phyloP scores from a whole-genome alignment of 768 basidiomycete species.

The Lentinula guzmanii region DNA sequence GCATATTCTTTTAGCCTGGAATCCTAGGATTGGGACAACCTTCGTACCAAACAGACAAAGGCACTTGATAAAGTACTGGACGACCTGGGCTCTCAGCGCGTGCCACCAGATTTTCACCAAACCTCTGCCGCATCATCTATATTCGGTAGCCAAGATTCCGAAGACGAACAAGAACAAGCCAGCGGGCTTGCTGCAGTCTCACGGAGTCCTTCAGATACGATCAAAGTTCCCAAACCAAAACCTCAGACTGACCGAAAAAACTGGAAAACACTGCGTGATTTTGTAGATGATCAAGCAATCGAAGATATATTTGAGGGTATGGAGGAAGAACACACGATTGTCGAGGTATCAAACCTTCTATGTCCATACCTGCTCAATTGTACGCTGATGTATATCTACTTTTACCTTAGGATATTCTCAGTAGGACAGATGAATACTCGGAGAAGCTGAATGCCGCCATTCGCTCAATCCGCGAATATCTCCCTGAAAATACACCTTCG shows the following conservation, averaged over 20 bases:
- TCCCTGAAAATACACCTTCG: slow-evolving; percentile 33
- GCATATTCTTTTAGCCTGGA: not conserved
- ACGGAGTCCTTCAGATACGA: slow-evolving; percentile 38
- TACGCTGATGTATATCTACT: not conserved
- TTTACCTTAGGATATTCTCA: slow-evolving; percentile 50
- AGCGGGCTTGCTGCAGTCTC: slow-evolving; percentile 17
- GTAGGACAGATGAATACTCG: slow-evolving; percentile 61
- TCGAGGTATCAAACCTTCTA: slow-evolving; percentile 45
- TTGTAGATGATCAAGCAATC: slow-evolving; percentile 78
- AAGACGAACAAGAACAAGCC: slow-evolving; percentile 24
- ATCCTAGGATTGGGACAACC: slow-evolving; percentile 63
- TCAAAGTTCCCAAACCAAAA: slow-evolving; percentile 21
- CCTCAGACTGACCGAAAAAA: slow-evolving; percentile 39
- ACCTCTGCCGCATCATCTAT: slow-evolving; percentile 61
- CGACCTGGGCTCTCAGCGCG: slow-evolving; percentile 62
- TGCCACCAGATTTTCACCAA: slow-evolving; percentile 75
- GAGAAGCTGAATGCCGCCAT: slow-evolving; percentile 56
- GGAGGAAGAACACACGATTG: slow-evolving; percentile 57
- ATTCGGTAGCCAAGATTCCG: slow-evolving; percentile 73
- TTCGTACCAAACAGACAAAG: slow-evolving; percentile 52
- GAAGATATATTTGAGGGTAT: slow-evolving; percentile 72
- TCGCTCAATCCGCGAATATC: slow-evolving; percentile 42
- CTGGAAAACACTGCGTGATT: slow-evolving; percentile 84
- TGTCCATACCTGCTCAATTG: not conserved
- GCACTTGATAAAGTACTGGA: slow-evolving; percentile 69